These are phyloP conservation scores for Asterophora lycoperdoides DNA, from an alignment of 768 basidiomycete species.

Conservation along the genomic window DNA sequence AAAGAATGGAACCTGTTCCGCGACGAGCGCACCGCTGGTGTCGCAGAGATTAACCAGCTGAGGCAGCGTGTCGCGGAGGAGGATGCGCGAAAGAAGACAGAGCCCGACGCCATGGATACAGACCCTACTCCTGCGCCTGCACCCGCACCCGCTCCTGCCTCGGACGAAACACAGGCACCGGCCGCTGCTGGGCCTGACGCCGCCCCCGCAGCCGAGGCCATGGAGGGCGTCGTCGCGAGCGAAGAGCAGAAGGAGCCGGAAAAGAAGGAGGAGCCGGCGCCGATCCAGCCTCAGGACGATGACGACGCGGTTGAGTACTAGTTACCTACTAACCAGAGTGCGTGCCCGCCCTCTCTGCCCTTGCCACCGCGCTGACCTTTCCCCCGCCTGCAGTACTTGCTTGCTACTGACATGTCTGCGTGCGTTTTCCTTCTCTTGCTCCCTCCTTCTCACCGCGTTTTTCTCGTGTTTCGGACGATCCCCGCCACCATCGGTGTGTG, in stretches of 20 bases:
- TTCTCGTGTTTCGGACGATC: constrained; percentile 15
- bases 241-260: no score
- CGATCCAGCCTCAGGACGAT: no score
- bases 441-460: constrained; percentile 18
- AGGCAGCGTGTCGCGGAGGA: constrained; percentile 65
- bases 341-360: no score
- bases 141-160: constrained; percentile 12
- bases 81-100: constrained; percentile 46
- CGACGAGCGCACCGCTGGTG: constrained; percentile 52
- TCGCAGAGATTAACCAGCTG: constrained; percentile 58
- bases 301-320: no score
- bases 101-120: constrained; percentile 37
- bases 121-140: constrained; percentile 14
- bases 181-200: no score
- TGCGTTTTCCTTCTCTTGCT: constrained; percentile 27
- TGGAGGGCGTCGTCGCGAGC: no score
- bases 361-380: no score
- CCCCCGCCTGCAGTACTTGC: constrained; percentile 17
- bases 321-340: no score
- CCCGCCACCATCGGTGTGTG: background rate
- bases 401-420: constrained; percentile 17
- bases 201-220: no score
- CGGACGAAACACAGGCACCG: constrained; percentile 2
- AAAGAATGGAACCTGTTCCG: constrained; percentile 67
- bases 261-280: no score